Evolutionary conservation across 768 basidiomycete genomes (phyloP), one percentile per base, ranked within the genome.

Genomic region (Kwoniella dejecticola): DNA sequence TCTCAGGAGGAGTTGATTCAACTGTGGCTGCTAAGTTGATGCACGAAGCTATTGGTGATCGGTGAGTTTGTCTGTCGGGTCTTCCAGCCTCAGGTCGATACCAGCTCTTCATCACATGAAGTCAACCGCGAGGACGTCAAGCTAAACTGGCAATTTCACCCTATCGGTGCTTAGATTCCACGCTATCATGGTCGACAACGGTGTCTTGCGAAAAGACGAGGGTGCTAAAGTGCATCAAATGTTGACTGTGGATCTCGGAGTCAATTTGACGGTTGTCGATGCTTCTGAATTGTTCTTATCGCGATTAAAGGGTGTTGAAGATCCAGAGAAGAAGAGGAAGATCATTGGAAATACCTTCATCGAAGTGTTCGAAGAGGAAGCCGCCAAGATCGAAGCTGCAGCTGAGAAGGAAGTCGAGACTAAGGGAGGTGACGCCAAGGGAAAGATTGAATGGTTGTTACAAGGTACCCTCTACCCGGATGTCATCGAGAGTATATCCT

Each of bases 331-430:
- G 79, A 99, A 98, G 80, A 87, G 96, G 56, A 97, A 92, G 81
- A 93, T 99, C 69, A 98, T 98, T 70, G 96, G 96, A 2, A 97
- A 97, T 82, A 97, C 94, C 2, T 99, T 99, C 77, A 97, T 99
- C 81, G 87, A 97, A 76, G 87, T 98, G 4, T 99, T 99, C 70
- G 95, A 98, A 78, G 86, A 83, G n/a, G 90, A 98, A 77, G 96
- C 95, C 2, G 81, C 85, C 57, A 91, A 89, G 81, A 86, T 97
- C 49, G 94, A 97, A 77, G 86, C 86, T 2, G 83, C 80, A 6
- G 91, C 90, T 2, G 88, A 89, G 73, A 85, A 84, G 68, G 89
- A 91, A 60, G 30, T 82, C 64, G 90, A 87, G 69, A 73, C 75
- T 60, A 77, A 79, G 69, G 88, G 86, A 2, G 87, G 83, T 0